phyloP scores from a whole-genome alignment of 805 yeast species.

The Candida silvicultrix region DNA sequence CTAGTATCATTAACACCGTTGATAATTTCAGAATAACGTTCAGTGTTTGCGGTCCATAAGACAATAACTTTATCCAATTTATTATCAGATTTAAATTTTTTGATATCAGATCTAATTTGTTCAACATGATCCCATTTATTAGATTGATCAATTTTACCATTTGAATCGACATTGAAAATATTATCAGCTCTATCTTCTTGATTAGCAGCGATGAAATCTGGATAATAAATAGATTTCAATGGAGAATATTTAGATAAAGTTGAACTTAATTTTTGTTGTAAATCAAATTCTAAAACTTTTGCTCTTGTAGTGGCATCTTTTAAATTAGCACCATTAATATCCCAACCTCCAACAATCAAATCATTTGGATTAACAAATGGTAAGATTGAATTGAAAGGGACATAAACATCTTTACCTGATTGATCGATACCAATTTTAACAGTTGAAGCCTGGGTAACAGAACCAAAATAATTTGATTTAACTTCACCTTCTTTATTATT shows the following conservation, averaged over 20 bases:
- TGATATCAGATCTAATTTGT: conserved; percentile 76
- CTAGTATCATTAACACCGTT: conserved; percentile 85
- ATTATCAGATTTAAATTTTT: conserved; percentile 66
- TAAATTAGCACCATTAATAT: conserved; percentile 67
- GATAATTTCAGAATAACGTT: conserved; percentile 75
- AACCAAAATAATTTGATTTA: conserved; percentile 78
- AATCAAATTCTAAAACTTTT: conserved; percentile 76
- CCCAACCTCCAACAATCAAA: conserved; percentile 92
- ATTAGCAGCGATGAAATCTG: conserved; percentile 94
- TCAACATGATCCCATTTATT: conserved; percentile 90
- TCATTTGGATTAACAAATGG: conserved; percentile 91
- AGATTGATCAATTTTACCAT: conserved; percentile 43
- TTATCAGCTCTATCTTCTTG: conserved; percentile 91
- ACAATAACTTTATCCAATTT: conserved; percentile 81
- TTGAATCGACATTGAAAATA: conserved; percentile 51
- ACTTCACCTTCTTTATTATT: conserved; percentile 75
- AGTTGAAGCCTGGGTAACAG: conserved; percentile 91
- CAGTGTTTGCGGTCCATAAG: conserved; percentile 97
- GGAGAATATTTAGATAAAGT: conserved; percentile 61
- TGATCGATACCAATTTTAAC: conserved; percentile 81
- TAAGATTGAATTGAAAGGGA: conserved; percentile 83
- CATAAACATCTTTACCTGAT: conserved; percentile 79
- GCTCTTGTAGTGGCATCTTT: conserved; percentile 80
- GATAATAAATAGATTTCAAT: conserved; percentile 83
- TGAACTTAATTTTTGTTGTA: conserved; percentile 69